Evolutionary conservation across 139 green algal genomes (phyloP).

Genomic region (Parachlorella kessleri): DNA sequence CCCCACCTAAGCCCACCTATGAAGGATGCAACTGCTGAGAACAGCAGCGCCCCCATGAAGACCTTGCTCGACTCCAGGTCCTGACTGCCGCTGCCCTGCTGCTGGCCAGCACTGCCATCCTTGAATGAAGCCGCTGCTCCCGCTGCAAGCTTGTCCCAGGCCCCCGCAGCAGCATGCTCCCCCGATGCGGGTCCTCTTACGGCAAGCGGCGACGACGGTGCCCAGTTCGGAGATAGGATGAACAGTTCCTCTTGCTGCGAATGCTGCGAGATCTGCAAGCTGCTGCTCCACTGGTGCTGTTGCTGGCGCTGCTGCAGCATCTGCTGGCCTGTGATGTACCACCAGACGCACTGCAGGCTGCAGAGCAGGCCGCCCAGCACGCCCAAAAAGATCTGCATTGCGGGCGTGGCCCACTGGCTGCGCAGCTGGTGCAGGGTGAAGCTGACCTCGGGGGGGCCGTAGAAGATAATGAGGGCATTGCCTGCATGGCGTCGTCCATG

Average conservation of each 20-base stretch:
- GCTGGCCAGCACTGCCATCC: too few species aligned
- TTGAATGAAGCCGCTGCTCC: not conserved
- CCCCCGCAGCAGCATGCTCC: not conserved
- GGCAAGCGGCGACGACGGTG: too few species aligned
- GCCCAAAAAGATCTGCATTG: conserved; percentile 47
- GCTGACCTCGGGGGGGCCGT: conserved; percentile 40
- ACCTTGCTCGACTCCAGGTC: conserved; percentile 6
- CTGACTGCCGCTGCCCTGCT: too few species aligned
- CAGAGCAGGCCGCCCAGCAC: conserved; percentile 34
- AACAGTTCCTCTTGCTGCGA: too few species aligned
- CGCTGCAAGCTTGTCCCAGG: not conserved
- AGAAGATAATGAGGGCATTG: conserved; percentile 51
- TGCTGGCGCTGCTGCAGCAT: not conserved
- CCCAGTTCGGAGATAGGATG: too few species aligned
- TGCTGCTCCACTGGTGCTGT: not conserved
- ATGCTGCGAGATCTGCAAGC: too few species aligned
- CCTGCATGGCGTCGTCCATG: conserved; percentile 16
- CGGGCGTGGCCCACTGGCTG: conserved; percentile 41
- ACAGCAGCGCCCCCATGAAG: conserved; percentile 46
- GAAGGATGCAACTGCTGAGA: conserved; percentile 51
- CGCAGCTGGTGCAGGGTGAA: conserved; percentile 50
- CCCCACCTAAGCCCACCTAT: conserved; percentile 34
- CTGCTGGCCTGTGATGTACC: conserved; percentile 7
- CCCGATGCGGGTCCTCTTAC: not conserved
- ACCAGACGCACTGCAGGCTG: conserved; percentile 35